Evolutionary conservation across 192 early-diverging fungal species (phyloP).

Genomic region (Gamsiella multidivaricata): DNA sequence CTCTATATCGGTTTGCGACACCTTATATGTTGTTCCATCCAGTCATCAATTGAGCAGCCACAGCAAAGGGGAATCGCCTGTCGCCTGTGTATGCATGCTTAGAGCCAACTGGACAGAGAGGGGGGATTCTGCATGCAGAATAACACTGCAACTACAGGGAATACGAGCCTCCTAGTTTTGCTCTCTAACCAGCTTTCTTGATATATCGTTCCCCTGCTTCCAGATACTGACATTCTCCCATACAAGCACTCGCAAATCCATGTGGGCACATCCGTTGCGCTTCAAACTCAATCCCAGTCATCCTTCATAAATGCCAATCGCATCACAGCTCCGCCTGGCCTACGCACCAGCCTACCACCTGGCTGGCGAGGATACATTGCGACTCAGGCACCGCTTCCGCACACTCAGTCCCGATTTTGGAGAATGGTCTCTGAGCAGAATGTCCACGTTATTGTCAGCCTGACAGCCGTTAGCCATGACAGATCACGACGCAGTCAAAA

Average conservation of each 20-base stretch:
- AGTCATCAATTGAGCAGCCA: too few relatives aligned
- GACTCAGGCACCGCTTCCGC: slow-evolving; percentile 86
- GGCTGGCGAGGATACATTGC: slow-evolving; percentile 80
- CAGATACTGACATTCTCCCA: slow-evolving; percentile 32
- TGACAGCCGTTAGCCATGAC: slow-evolving; percentile 81
- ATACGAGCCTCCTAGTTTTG: too few relatives aligned
- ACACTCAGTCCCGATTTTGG: slow-evolving; percentile 89
- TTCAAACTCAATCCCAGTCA: not conserved
- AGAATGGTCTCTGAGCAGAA: slow-evolving; percentile 87
- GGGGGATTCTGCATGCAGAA: too few relatives aligned
- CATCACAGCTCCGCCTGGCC: slow-evolving; percentile 60
- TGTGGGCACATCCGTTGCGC: not conserved
- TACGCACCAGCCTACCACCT: slow-evolving; percentile 36
- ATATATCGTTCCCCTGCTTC: slow-evolving; percentile 12
- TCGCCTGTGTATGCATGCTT: too few relatives aligned
- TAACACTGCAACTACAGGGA: too few relatives aligned
- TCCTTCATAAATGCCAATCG: slow-evolving; percentile 85
- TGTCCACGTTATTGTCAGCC: slow-evolving; percentile 83
- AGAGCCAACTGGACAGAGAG: too few relatives aligned
- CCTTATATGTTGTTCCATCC: too few relatives aligned
- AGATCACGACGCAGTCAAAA: slow-evolving; percentile 66
- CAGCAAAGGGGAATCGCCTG: too few relatives aligned
- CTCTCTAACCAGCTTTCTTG: not conserved
- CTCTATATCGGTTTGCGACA: too few relatives aligned
- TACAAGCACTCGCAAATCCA: slow-evolving; percentile 28